Evolutionary conservation across 805 yeast genomes (phyloP).

Genomic region (Candida jianshihensis): DNA sequence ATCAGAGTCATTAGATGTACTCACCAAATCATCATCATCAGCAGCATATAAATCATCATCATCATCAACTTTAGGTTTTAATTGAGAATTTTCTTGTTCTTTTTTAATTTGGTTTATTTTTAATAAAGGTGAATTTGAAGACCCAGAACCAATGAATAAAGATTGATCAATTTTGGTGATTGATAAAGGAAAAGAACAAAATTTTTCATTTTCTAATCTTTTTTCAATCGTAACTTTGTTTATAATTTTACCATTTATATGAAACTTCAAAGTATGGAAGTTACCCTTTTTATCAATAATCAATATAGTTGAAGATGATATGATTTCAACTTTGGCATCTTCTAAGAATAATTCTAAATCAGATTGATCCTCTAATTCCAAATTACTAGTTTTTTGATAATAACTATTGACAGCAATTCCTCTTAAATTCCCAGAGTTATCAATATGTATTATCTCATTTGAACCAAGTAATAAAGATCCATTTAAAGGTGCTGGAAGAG

Average conservation of each 20-base stretch:
- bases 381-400: slow-evolving; percentile 33
- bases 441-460: slow-evolving; percentile 72
- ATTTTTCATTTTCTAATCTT: background rate
- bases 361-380: slow-evolving; percentile 41
- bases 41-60: slow-evolving; percentile 28
- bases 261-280: slow-evolving; percentile 22
- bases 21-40: slow-evolving; percentile 27
- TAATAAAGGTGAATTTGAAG: slow-evolving; percentile 50
- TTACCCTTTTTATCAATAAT: slow-evolving; percentile 30
- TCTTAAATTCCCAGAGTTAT: slow-evolving; percentile 62
- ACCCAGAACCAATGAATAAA: slow-evolving; percentile 53
- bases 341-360: slow-evolving; percentile 49
- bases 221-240: slow-evolving; percentile 18
- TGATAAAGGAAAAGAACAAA: slow-evolving; percentile 17
- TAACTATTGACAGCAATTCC: slow-evolving; percentile 58
- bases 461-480: slow-evolving; percentile 69
- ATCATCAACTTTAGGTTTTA: slow-evolving; percentile 20
- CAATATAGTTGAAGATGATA: slow-evolving; percentile 28
- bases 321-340: slow-evolving; percentile 33
- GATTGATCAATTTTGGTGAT: slow-evolving; percentile 36
- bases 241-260: slow-evolving; percentile 32
- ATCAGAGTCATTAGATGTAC: slow-evolving; percentile 24
- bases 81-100: background rate
- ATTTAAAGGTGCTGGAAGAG: slow-evolving; percentile 58
- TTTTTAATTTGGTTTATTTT: slow-evolving; percentile 13